These are phyloP conservation scores for Rhizopogon sp. DNA, from an alignment of 768 basidiomycete species.

Conservation along the genomic window DNA sequence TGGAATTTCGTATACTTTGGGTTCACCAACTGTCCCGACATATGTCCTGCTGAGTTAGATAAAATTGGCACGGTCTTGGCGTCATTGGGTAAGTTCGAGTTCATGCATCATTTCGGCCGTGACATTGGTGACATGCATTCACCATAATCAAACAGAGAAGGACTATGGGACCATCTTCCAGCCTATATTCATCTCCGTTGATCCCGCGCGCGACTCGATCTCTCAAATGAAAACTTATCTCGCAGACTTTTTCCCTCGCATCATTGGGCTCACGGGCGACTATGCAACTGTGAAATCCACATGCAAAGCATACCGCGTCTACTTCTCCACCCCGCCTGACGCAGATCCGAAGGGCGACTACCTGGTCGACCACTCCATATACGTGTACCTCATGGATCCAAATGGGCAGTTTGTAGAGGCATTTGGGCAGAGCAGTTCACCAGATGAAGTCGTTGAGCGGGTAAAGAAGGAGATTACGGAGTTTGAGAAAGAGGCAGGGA, in stretches of 20 bases:
- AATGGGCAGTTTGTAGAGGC: constrained; percentile 92
- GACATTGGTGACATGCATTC: neutral
- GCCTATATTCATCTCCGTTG: constrained; percentile 94
- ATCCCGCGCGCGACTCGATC: constrained; percentile 85
- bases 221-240: constrained; percentile 59
- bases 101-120: neutral
- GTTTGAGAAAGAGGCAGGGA: constrained; percentile 35
- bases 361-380: constrained; percentile 95
- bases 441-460: constrained; percentile 62
- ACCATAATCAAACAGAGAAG: constrained; percentile 43
- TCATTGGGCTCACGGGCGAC: constrained; percentile 85
- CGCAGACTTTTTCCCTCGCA: constrained; percentile 86
- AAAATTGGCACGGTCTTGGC: constrained; percentile 82
- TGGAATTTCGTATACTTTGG: constrained; percentile 96
- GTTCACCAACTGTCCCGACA: constrained; percentile 99
- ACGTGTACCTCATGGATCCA: constrained; percentile 98
- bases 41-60: constrained; percentile 97
- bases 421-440: constrained; percentile 79
- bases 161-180: constrained; percentile 68
- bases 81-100: constrained; percentile 51
- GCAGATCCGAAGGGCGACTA: constrained; percentile 90
- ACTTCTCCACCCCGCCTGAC: constrained; percentile 92
- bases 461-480: constrained; percentile 47
- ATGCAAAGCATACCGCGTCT: constrained; percentile 96
- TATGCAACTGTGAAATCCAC: constrained; percentile 80